Conservation (phyloP, 257 asterid genomes). For the Solanum paucissectum region DNA sequence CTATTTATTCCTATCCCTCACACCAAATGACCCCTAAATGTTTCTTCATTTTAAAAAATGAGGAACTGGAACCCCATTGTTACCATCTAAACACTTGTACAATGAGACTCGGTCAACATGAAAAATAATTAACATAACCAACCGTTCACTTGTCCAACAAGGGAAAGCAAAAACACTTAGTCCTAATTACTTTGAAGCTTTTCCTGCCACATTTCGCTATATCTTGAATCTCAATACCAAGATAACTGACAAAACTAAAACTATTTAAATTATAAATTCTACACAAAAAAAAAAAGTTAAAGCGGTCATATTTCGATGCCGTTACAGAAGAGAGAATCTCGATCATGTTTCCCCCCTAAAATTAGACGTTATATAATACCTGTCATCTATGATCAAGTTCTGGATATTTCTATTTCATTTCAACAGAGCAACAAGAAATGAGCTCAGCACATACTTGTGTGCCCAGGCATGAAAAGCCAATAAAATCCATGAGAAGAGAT, state of each 20-base stretch:
- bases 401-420: neutral
- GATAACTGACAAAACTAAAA: neutral
- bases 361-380: neutral
- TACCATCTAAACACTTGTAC: neutral
- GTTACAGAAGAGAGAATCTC: neutral
- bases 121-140: neutral
- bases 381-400: neutral
- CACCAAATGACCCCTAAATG: neutral
- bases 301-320: neutral
- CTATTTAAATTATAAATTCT: neutral
- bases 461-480: neutral
- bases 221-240: neutral
- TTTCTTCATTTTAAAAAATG: neutral
- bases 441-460: neutral
- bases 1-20: neutral
- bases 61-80: neutral
- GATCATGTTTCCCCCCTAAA: neutral
- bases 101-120: neutral
- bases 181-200: neutral
- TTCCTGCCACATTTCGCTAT: neutral
- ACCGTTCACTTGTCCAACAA: neutral
- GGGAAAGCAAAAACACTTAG: neutral
- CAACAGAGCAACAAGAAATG: neutral
- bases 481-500: neutral
- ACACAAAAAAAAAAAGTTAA: neutral